Conservation (phyloP, 805 yeast species). For the Teunomyces pallodes region DNA sequence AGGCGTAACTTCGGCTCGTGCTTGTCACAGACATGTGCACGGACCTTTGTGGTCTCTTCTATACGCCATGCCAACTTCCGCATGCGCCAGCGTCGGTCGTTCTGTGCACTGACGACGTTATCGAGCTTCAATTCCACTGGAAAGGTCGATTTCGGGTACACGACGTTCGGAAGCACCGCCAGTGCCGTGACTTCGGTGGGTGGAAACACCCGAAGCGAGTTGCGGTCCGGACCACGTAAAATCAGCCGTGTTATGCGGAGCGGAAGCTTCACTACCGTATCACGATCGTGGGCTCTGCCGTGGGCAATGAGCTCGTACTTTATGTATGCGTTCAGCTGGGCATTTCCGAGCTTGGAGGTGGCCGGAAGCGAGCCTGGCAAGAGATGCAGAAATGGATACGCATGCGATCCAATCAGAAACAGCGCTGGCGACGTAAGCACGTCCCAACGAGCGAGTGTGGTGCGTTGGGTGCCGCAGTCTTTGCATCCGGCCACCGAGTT, state of each 20-base stretch:
- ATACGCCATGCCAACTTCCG: slow-evolving; percentile 84
- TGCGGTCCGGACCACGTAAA: slow-evolving; percentile 76
- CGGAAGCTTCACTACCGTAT: slow-evolving; percentile 52
- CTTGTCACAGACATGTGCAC: slow-evolving; percentile 53
- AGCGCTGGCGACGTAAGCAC: slow-evolving; percentile 58
- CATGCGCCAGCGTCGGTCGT: slow-evolving; percentile 84
- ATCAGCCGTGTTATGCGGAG: slow-evolving; percentile 74
- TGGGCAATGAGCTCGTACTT: slow-evolving; percentile 75
- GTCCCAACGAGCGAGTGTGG: slow-evolving; percentile 84
- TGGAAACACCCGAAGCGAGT: slow-evolving; percentile 88
- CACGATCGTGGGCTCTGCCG: slow-evolving; percentile 28
- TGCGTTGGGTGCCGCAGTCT: slow-evolving; percentile 53
- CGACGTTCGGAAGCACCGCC: slow-evolving; percentile 83
- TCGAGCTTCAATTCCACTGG: slow-evolving; percentile 81
- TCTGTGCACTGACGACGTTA: slow-evolving; percentile 52
- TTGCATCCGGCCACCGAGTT: slow-evolving; percentile 49
- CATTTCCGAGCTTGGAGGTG: slow-evolving; percentile 60
- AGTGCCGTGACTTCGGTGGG: slow-evolving; percentile 90
- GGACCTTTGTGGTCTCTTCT: slow-evolving; percentile 74
- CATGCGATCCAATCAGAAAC: slow-evolving; percentile 70
- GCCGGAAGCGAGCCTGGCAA: slow-evolving; percentile 89
- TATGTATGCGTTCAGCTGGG: slow-evolving; percentile 49
- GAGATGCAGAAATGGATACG: slow-evolving; percentile 88
- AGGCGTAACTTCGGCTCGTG: slow-evolving; percentile 53
- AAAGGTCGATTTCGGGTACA: slow-evolving; percentile 83